phyloP scores from a whole-genome alignment of 192 early-diverging fungal species.

The Backusella parvicylindrica region DNA sequence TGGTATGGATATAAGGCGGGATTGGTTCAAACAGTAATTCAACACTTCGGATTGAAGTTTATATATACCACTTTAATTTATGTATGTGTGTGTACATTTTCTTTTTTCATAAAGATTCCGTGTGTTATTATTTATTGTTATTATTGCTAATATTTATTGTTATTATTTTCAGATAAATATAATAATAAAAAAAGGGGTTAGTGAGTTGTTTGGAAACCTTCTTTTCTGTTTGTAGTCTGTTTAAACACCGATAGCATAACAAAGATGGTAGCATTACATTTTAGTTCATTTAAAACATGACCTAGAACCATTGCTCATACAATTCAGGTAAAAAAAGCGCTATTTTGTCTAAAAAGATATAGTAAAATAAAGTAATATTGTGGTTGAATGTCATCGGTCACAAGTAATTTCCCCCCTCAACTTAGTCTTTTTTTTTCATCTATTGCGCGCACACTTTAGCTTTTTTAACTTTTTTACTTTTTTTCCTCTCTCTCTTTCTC shows the following conservation, averaged over 20 bases:
- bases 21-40: not conserved
- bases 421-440: not conserved
- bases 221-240: not conserved
- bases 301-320: not conserved
- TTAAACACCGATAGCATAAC: conserved; percentile 1
- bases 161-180: not conserved
- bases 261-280: not conserved
- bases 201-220: not conserved
- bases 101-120: conserved; percentile 3
- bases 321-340: not conserved
- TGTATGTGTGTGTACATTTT: not conserved
- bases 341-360: not conserved
- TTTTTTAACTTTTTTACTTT: no score
- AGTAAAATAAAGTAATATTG: not conserved
- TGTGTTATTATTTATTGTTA: not conserved
- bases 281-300: not conserved
- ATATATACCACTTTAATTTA: not conserved
- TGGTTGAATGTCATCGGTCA: not conserved
- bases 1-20: not conserved
- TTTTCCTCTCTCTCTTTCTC: not conserved
- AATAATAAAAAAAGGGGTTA: not conserved
- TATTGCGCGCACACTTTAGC: not conserved
- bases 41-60: not conserved
- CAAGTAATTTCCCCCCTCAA: not conserved
- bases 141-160: not conserved